Conservation (phyloP, 2,329 filamentous ascomycete species). For the Talaromyces rugulosus region DNA sequence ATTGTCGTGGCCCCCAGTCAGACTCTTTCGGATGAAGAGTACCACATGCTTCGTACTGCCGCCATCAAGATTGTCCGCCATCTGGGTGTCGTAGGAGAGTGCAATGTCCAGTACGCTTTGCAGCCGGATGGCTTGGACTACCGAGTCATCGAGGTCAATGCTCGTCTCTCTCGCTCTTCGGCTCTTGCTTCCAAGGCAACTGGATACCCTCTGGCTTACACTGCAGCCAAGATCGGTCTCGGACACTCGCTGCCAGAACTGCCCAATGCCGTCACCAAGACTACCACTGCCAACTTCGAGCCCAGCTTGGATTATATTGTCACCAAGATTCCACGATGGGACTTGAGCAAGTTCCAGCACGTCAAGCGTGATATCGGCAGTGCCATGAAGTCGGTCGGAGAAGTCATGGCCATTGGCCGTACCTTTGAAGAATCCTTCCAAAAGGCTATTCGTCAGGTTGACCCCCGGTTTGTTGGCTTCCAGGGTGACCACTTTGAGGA, state of each 20-base stretch:
- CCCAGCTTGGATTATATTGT: slow-evolving; percentile 96
- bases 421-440: slow-evolving; percentile 99
- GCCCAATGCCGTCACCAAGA: slow-evolving; percentile 97
- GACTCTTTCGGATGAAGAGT: slow-evolving; percentile 96
- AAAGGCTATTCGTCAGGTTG: slow-evolving; percentile 96
- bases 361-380: slow-evolving; percentile 96
- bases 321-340: slow-evolving; percentile 98
- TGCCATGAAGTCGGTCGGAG: slow-evolving; percentile 98
- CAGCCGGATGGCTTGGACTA: slow-evolving; percentile 97
- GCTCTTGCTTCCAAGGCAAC: slow-evolving; percentile 97
- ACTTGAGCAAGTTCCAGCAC: slow-evolving; percentile 97
- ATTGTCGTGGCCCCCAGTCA: slow-evolving; percentile 97
- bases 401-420: slow-evolving; percentile 98
- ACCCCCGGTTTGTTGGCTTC: slow-evolving; percentile 86
- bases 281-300: slow-evolving; percentile 98
- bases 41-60: slow-evolving; percentile 97
- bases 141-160: slow-evolving; percentile 98
- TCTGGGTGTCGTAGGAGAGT: slow-evolving; percentile 94
- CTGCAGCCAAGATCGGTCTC: slow-evolving; percentile 95
- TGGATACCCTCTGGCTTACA: slow-evolving; percentile 94
- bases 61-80: slow-evolving; percentile 98
- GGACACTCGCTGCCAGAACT: slow-evolving; percentile 93
- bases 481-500: slow-evolving; percentile 94
- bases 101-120: slow-evolving; percentile 96
- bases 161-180: slow-evolving; percentile 94